Evolutionary conservation across 306 rosid genomes (phyloP).

Genomic region (Citrullus colocynthis): DNA sequence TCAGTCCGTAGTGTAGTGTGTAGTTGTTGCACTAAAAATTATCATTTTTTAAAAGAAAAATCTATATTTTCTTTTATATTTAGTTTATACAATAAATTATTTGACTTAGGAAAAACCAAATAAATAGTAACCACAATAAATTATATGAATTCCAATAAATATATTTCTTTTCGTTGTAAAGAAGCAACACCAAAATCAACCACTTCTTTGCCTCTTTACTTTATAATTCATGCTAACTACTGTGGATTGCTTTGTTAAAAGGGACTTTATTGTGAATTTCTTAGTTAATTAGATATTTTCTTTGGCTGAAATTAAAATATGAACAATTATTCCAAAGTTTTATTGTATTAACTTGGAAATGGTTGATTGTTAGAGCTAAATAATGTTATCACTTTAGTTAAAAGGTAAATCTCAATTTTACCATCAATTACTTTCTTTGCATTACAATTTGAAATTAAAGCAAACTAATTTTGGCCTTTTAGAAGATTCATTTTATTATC

Average conservation of each 20-base stretch:
- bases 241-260: neutral
- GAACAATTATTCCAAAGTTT: neutral
- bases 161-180: neutral
- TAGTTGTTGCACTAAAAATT: too few relatives aligned
- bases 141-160: too few relatives aligned
- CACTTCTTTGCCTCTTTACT: neutral
- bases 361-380: neutral
- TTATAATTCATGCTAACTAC: neutral
- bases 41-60: too few relatives aligned
- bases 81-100: too few relatives aligned
- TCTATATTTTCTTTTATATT: too few relatives aligned
- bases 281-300: neutral
- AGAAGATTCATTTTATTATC: neutral
- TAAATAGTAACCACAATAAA: too few relatives aligned
- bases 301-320: neutral
- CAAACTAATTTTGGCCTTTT: neutral
- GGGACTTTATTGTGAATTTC: neutral
- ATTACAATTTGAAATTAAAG: neutral
- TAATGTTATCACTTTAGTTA: neutral
- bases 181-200: neutral
- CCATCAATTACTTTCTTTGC: neutral
- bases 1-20: too few relatives aligned
- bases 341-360: neutral
- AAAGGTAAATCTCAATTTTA: neutral
- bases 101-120: too few relatives aligned